A percentile compares a stretch with the other conserved stretches of the same genome.
These are phyloP conservation scores for Rhizoclosmatium globosum DNA, from an alignment of 192 early-diverging fungal genomes.

Conservation along the genomic window DNA sequence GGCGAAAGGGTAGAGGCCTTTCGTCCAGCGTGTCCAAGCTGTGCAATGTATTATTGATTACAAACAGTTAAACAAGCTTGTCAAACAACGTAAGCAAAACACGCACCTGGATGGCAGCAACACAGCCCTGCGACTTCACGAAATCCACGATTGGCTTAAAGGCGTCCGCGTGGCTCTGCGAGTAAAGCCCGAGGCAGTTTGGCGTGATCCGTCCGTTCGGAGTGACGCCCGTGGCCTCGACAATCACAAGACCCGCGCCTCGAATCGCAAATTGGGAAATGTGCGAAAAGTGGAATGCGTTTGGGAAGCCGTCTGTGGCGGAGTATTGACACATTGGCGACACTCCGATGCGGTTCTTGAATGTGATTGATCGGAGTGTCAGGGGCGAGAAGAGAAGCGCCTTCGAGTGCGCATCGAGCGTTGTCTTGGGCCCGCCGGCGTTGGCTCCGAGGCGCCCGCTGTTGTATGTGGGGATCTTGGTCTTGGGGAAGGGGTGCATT, in stretches of 20 bases:
- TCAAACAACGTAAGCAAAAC: not conserved
- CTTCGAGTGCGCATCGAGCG: conserved; percentile 14
- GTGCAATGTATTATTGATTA: no score
- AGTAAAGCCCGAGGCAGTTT: conserved; percentile 81
- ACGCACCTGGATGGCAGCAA: conserved; percentile 69
- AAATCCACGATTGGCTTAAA: conserved; percentile 68
- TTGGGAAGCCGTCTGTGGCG: conserved; percentile 36
- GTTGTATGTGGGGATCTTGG: not conserved
- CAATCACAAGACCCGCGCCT: conserved; percentile 81
- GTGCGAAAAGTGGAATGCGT: conserved; percentile 46
- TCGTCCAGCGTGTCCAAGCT: conserved; percentile 45
- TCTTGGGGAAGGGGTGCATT: not conserved
- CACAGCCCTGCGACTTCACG: conserved; percentile 64
- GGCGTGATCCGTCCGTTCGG: conserved; percentile 84
- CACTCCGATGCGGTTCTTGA: conserved; percentile 80
- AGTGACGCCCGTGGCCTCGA: conserved; percentile 67
- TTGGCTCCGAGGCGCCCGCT: conserved; percentile 22
- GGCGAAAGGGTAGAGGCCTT: conserved; percentile 63
- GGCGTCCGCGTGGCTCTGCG: conserved; percentile 74
- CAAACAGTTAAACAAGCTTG: not conserved
- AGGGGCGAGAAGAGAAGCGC: conserved; percentile 59
- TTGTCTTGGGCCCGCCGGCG: conserved; percentile 21
- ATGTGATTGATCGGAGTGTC: conserved; percentile 66
- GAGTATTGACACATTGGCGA: conserved; percentile 58
- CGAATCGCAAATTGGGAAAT: conserved; percentile 74